Evolutionary conservation across 2,329 filamentous ascomycete genomes (phyloP).

Genomic region (Raffaelea arxii): DNA sequence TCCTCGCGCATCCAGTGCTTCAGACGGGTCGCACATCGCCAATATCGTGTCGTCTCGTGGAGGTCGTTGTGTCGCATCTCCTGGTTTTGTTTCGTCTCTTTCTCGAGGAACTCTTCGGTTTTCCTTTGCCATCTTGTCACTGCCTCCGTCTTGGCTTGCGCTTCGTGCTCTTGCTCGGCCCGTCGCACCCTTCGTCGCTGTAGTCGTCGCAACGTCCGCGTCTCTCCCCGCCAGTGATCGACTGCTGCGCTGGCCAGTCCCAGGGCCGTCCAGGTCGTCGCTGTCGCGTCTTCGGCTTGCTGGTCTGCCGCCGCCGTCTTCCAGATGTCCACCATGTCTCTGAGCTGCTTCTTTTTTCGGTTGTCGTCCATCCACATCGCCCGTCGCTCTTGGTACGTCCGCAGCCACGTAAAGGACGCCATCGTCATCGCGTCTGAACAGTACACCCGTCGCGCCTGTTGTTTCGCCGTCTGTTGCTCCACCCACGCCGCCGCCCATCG

Average conservation of each 20-base stretch:
- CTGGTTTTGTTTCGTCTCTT: too few species aligned
- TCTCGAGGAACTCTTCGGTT: too few species aligned
- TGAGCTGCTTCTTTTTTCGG: background rate
- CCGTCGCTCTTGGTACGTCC: constrained; percentile 15
- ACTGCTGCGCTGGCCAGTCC: constrained; percentile 9
- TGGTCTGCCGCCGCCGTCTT: constrained; percentile 14
- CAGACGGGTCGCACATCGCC: too few species aligned
- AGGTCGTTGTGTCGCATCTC: too few species aligned
- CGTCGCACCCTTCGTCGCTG: constrained; percentile 7
- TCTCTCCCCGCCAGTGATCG: constrained; percentile 7
- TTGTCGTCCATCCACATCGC: constrained; percentile 13
- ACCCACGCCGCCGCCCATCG: constrained; percentile 18
- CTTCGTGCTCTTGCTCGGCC: constrained; percentile 6
- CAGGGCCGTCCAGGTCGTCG: constrained; percentile 9
- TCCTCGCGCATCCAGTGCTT: constrained; percentile 19
- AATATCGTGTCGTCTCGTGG: too few species aligned
- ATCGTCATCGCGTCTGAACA: constrained; percentile 18
- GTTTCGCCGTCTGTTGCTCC: constrained; percentile 17
- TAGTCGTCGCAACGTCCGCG: constrained; percentile 2
- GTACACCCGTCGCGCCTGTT: too few species aligned
- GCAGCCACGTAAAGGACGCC: constrained; percentile 21
- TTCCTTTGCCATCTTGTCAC: constrained; percentile 2
- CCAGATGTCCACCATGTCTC: constrained; percentile 4
- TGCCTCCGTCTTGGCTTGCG: background rate
- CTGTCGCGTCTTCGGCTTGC: constrained; percentile 10